phyloP scores from a whole-genome alignment of 1,139 yeast genomes.

The Yamadazyma triangularis region DNA sequence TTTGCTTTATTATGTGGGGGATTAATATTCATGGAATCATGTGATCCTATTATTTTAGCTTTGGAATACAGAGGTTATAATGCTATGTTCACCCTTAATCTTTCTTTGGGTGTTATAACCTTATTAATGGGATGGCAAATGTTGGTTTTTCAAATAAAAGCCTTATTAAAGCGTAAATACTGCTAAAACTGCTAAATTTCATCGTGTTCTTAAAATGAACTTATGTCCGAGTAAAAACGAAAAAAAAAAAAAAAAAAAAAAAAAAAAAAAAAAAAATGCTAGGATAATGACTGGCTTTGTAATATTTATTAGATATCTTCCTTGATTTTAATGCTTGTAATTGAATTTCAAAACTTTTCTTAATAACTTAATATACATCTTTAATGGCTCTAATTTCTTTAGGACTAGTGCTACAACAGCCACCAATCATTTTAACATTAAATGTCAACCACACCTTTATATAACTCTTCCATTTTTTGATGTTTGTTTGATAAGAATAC shows the following conservation, averaged over 20 bases:
- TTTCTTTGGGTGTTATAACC: conserved; percentile 73
- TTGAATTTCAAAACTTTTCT: too few relatives aligned
- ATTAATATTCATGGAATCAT: conserved; percentile 83
- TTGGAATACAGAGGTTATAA: conserved; percentile 84
- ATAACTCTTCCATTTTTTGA: conserved; percentile 23
- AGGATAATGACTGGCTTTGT: too few relatives aligned
- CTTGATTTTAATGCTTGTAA: too few relatives aligned
- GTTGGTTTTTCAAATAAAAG: conserved; percentile 62
- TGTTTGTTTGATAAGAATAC: conserved; percentile 9
- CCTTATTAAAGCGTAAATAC: conserved; percentile 32
- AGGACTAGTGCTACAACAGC: conserved; percentile 57
- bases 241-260: too few relatives aligned
- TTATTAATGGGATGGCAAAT: conserved; percentile 91
- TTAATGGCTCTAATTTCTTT: conserved; percentile 24
- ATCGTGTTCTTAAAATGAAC: too few relatives aligned
- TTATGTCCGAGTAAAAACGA: too few relatives aligned
- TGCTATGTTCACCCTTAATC: conserved; percentile 84
- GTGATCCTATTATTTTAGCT: conserved; percentile 77
- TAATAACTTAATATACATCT: too few relatives aligned
- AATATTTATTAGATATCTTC: too few relatives aligned
- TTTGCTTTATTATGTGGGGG: conserved; percentile 88
- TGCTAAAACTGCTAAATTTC: conserved; percentile 2
- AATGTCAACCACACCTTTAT: conserved; percentile 28
- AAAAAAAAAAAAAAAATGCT: too few relatives aligned
- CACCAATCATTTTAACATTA: conserved; percentile 44